phyloP scores from a whole-genome alignment of 2,329 filamentous ascomycete species.

The Chaetomiaceae sp. region DNA sequence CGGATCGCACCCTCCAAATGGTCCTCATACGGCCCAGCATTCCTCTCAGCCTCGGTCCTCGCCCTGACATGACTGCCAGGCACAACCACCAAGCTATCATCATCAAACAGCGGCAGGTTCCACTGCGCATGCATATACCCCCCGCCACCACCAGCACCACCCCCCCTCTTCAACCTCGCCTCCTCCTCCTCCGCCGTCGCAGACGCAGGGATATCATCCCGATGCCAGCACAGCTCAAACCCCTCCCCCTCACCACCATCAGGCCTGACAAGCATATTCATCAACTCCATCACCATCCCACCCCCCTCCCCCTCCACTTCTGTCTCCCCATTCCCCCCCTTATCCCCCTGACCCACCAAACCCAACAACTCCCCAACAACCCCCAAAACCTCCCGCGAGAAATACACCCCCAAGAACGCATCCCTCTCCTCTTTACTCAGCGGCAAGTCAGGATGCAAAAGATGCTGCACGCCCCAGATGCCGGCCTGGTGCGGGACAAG shows the following conservation, averaged over 20 bases:
- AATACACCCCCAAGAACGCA: constrained; percentile 66
- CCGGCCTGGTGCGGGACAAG: constrained; percentile 47
- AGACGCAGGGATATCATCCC: constrained; percentile 71
- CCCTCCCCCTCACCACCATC: constrained; percentile 36
- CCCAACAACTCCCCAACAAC: constrained; percentile 61
- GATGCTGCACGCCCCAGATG: constrained; percentile 87
- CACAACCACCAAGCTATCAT: constrained; percentile 68
- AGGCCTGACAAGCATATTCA: constrained; percentile 70
- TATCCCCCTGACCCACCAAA: constrained; percentile 44
- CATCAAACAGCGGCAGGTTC: constrained; percentile 76
- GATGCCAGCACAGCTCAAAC: constrained; percentile 78
- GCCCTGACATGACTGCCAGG: constrained; percentile 71
- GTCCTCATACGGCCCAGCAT: constrained; percentile 59
- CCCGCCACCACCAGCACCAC: neutral
- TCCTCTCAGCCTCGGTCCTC: constrained; percentile 64
- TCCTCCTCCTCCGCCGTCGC: constrained; percentile 64
- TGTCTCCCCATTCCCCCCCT: constrained; percentile 28
- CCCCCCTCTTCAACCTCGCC: constrained; percentile 47
- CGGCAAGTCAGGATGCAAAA: constrained; percentile 69
- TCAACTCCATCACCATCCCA: constrained; percentile 77
- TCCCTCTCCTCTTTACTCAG: constrained; percentile 49
- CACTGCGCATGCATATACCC: constrained; percentile 65
- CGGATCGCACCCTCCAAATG: constrained; percentile 58
- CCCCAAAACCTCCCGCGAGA: constrained; percentile 57
- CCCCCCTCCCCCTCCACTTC: constrained; percentile 42